These are phyloP conservation scores for Castanopsis chinensis DNA, from an alignment of 306 rosid genomes.

Conservation along the genomic window DNA sequence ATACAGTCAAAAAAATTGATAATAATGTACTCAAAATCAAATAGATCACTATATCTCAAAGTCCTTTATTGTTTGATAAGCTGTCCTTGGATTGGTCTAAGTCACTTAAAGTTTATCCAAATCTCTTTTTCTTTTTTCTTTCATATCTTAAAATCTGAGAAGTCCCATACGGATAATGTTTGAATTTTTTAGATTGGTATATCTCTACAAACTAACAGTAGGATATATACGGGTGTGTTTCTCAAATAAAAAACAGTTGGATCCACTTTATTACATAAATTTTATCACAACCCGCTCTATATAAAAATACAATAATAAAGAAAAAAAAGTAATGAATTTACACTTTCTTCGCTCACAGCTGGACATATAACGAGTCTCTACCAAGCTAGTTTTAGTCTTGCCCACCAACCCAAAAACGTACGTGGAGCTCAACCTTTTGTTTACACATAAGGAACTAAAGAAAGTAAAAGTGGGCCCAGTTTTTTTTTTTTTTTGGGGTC, in stretches of 20 bases:
- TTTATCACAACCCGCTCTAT: rapidly evolving
- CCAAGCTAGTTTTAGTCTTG: neutral
- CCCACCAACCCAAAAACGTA: neutral
- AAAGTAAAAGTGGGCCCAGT: neutral
- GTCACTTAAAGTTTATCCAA: neutral
- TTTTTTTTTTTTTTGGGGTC: too few relatives aligned
- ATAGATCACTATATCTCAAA: neutral
- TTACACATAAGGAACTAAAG: neutral
- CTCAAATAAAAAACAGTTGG: too few relatives aligned
- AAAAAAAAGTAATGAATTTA: too few relatives aligned
- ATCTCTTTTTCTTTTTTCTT: neutral
- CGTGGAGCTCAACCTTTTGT: neutral
- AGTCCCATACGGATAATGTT: neutral
- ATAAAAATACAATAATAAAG: too few relatives aligned
- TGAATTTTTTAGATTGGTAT: neutral
- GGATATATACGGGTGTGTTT: too few relatives aligned
- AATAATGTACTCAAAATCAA: neutral
- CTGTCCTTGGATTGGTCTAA: too few relatives aligned
- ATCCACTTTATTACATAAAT: too few relatives aligned
- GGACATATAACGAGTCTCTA: rapidly evolving
- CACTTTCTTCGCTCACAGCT: rapidly evolving
- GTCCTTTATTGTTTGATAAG: too few relatives aligned
- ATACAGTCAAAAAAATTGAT: constrained; percentile 10
- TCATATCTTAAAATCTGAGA: neutral
- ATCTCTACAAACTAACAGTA: too few relatives aligned